These are phyloP conservation scores for Acanthamoeba castellanii DNA, from an alignment of 208 protist genomes.

Conservation along the genomic window DNA sequence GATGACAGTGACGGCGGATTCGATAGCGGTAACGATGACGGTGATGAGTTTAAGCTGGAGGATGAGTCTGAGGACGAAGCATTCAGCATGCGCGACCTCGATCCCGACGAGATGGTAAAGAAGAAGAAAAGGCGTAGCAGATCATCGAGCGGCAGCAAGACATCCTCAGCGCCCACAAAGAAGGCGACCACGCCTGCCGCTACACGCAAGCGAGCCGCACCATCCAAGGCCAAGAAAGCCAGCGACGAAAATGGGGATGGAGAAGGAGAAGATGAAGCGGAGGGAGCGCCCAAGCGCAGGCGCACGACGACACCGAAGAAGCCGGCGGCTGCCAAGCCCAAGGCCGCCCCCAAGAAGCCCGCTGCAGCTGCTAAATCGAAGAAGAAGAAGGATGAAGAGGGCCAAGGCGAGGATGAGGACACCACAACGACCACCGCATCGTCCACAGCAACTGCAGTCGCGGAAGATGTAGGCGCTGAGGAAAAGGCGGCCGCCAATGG, in stretches of 20 bases:
- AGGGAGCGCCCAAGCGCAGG: neutral
- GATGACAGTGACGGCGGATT: neutral
- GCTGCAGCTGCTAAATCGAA: too few species aligned
- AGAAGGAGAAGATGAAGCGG: neutral
- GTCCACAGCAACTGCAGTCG: too few species aligned
- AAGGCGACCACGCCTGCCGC: neutral
- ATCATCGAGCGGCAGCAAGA: neutral
- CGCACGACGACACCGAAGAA: neutral
- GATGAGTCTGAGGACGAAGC: conserved; percentile 15
- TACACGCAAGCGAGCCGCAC: neutral
- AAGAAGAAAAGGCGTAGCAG: conserved; percentile 29
- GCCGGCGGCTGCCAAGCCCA: conserved; percentile 6
- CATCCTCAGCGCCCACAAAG: neutral
- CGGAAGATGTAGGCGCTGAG: too few species aligned
- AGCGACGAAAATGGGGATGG: neutral
- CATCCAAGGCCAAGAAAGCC: too few species aligned
- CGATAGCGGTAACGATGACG: neutral
- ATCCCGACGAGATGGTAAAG: conserved; percentile 26
- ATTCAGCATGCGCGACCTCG: conserved; percentile 47
- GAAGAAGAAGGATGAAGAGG: too few species aligned
- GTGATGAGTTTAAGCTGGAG: conserved; percentile 7
- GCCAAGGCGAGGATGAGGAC: too few species aligned
- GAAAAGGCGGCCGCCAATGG: neutral
- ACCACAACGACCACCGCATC: too few species aligned
- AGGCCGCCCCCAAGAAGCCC: neutral